Evolutionary conservation across 306 rosid genomes (phyloP).

Genomic region (Psophocarpus tetragonolobus): DNA sequence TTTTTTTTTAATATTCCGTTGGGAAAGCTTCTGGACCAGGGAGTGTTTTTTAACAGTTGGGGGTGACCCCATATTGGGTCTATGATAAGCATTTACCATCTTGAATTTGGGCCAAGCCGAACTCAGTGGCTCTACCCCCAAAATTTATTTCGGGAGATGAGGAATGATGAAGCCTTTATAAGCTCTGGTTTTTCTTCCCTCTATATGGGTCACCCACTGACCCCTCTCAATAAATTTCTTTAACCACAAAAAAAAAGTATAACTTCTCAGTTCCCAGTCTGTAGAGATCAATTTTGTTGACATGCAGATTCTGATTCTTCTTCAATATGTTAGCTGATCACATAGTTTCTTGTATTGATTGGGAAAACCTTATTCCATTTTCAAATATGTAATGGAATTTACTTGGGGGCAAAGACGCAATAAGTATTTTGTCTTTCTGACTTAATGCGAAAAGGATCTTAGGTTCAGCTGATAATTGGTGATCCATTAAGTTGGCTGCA

Average conservation of each 20-base stretch:
- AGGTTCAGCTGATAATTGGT: neutral
- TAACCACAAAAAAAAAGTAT: neutral
- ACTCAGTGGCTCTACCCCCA: no score
- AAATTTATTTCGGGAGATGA: no score
- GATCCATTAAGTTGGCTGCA: neutral
- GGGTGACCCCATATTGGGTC: neutral
- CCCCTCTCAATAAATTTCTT: neutral
- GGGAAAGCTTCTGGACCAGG: neutral
- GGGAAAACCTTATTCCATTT: constrained; percentile 1
- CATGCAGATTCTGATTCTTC: neutral
- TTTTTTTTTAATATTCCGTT: neutral
- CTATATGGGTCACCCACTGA: no score
- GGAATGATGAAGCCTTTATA: no score
- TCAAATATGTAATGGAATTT: constrained; percentile 2
- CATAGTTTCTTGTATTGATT: neutral
- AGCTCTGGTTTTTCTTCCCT: neutral
- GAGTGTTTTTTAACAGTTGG: neutral
- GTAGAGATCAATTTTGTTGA: neutral
- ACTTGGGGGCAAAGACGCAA: neutral
- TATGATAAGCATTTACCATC: neutral
- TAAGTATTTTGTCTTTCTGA: neutral
- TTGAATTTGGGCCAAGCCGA: neutral
- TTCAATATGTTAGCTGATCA: constrained; percentile 21
- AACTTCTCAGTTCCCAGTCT: neutral
- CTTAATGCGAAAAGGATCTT: neutral